phyloP scores from a whole-genome alignment of 2,329 filamentous ascomycete genomes.

The Lithohypha guttulata region DNA sequence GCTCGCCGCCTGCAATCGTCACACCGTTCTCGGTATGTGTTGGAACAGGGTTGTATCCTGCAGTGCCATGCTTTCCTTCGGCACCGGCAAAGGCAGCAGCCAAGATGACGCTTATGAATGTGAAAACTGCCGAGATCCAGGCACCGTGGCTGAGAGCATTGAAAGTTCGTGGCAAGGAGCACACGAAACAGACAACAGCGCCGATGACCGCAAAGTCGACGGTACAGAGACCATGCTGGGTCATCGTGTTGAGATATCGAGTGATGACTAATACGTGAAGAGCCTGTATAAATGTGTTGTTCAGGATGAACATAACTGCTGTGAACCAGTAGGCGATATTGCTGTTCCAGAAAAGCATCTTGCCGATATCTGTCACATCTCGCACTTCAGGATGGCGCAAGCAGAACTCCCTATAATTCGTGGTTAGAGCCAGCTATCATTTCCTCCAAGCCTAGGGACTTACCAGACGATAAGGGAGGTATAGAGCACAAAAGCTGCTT shows the following conservation, averaged over 20 bases:
- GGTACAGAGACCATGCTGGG: constrained; percentile 56
- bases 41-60: constrained; percentile 47
- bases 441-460: constrained; percentile 16
- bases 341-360: constrained; percentile 83
- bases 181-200: constrained; percentile 63
- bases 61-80: constrained; percentile 55
- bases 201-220: constrained; percentile 68
- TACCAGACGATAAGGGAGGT: constrained; percentile 60
- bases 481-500: constrained; percentile 71
- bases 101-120: constrained; percentile 76
- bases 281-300: constrained; percentile 82
- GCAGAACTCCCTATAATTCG: constrained; percentile 68
- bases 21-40: constrained; percentile 26
- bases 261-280: constrained; percentile 21
- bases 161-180: constrained; percentile 78
- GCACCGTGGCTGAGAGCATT: constrained; percentile 67
- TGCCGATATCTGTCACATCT: constrained; percentile 91
- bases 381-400: constrained; percentile 80
- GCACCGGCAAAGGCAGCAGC: constrained; percentile 73
- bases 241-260: constrained; percentile 20
- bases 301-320: constrained; percentile 81
- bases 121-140: constrained; percentile 71
- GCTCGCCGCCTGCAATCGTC: constrained; percentile 42
- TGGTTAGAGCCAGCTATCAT: constrained; percentile 12
- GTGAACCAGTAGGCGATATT: constrained; percentile 58